Evolutionary conservation across 2,329 filamentous ascomycete genomes (phyloP).

Genomic region (Paramyrothecium roridum): DNA sequence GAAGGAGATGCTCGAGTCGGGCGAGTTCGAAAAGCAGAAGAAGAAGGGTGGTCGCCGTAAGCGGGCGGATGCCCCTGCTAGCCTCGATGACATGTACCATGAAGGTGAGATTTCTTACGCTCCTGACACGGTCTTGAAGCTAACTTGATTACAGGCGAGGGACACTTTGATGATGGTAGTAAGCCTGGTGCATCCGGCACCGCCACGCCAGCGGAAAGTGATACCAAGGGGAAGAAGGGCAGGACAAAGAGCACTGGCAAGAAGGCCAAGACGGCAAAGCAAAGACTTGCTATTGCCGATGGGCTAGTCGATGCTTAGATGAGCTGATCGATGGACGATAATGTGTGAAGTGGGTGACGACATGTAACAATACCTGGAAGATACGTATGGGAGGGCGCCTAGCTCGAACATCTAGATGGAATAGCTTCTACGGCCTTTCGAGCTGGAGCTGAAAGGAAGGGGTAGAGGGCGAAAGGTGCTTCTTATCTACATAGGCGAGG

Average conservation of each 20-base stretch:
- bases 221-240: slow-evolving; percentile 50
- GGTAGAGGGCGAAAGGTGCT: background rate
- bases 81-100: slow-evolving; percentile 97
- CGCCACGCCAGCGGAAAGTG: slow-evolving; percentile 71
- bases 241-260: slow-evolving; percentile 51
- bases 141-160: slow-evolving; percentile 67
- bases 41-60: slow-evolving; percentile 57
- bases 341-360: slow-evolving; percentile 3
- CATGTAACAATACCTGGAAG: background rate
- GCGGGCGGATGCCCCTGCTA: slow-evolving; percentile 54
- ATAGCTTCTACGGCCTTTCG: background rate
- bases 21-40: slow-evolving; percentile 63
- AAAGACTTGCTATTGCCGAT: slow-evolving; percentile 65
- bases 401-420: background rate
- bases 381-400: background rate
- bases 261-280: slow-evolving; percentile 65
- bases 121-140: slow-evolving; percentile 1
- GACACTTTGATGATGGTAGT: slow-evolving; percentile 86
- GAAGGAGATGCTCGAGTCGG: slow-evolving; percentile 76
- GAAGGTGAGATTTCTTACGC: slow-evolving; percentile 68
- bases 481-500: background rate
- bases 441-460: background rate
- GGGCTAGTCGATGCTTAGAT: slow-evolving; percentile 38
- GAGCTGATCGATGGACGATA: slow-evolving; percentile 6
- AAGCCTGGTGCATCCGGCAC: slow-evolving; percentile 70